Percentiles rank a stretch among this genome's conserved stretches.
These are phyloP conservation scores for Talaromyces sp. DNA, from an alignment of 2,329 filamentous ascomycete species.

Conservation along the genomic window DNA sequence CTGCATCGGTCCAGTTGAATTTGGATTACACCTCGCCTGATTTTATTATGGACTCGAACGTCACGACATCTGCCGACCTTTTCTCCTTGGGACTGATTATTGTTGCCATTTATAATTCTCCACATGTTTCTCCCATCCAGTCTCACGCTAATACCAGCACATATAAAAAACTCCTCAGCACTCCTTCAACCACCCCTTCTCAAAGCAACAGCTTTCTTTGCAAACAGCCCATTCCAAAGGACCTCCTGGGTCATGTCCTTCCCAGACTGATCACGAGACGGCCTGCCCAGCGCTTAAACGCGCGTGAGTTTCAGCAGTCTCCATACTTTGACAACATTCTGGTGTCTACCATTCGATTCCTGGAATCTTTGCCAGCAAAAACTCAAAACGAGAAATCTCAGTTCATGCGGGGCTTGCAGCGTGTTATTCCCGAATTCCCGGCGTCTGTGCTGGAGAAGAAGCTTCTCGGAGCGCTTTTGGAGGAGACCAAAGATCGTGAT, in stretches of 20 bases:
- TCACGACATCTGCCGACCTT: constrained; percentile 80
- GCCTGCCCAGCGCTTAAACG: constrained; percentile 80
- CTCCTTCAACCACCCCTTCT: constrained; percentile 72
- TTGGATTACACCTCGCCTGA: constrained; percentile 93
- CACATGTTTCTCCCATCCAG: constrained; percentile 80
- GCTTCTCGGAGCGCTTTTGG: constrained; percentile 77
- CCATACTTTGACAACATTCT: constrained; percentile 96
- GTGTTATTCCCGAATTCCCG: constrained; percentile 86
- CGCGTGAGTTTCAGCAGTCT: constrained; percentile 88
- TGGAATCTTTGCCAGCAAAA: constrained; percentile 87
- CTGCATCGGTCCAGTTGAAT: constrained; percentile 76
- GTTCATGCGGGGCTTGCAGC: constrained; percentile 82
- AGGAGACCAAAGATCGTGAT: constrained; percentile 90
- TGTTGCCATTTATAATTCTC: constrained; percentile 88
- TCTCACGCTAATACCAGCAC: constrained; percentile 72
- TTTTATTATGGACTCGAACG: constrained; percentile 84
- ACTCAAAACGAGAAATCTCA: constrained; percentile 84
- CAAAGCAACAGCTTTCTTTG: constrained; percentile 78
- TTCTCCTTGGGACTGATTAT: constrained; percentile 89
- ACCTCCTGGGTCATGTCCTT: constrained; percentile 69
- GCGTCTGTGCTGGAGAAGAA: constrained; percentile 94
- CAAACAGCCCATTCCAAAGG: constrained; percentile 71
- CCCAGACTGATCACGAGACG: constrained; percentile 81
- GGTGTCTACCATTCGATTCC: constrained; percentile 90
- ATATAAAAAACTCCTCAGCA: constrained; percentile 79